Base-by-base conservation (phyloP, 768 basidiomycete genomes). In the Collybiopsis luxurians region DNA sequence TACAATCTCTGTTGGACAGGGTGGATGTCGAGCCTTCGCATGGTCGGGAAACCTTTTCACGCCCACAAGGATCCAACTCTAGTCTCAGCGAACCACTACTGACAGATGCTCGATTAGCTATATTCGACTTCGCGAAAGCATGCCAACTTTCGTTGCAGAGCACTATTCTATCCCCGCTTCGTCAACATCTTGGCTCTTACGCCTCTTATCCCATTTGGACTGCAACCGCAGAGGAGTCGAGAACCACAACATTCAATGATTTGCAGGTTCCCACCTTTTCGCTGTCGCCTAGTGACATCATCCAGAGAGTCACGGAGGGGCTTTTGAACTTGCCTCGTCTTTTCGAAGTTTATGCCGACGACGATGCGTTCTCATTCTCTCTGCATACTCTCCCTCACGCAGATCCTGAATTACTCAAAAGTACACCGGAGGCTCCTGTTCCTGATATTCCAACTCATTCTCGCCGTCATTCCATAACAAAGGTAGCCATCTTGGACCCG, bases 291-390 rank as follows among this genome's bases (percentile, higher is more conserved):
- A 96, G 87, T 54, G 91, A 93, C 53, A 85, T 82, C 3, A 87
- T 97, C 59, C 90, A 95, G 58, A 85, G 86, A 56, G 87, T 98
- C 30, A 90, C 92, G 2, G 97, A 98, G 66, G 94, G 95, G n/a
- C 73, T 99, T 31, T 78, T 98, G 30, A 97, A 96, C 72, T 82
- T 99, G 2, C 93, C 96, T 2, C 75, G 95, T 55, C 75, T 98
- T 15, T 97, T 98, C 66, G 95, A 98, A 69, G 89, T 95, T 17
- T 96, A 97, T 65, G 92, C 90, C 6, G 87, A 89, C 56, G 95
- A 98, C 67, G 93, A 95, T 59, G 91, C 92, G 10, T 79, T 98
- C 9, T 83, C 86, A 2, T 97, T 95, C 71, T 93, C 92, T 34
- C 75, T 98, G 39, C 85, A 88, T 47, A 92, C 89, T 4, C 74